Conservation (phyloP, 2,329 filamentous ascomycete genomes). For the Blumeria graminis region DNA sequence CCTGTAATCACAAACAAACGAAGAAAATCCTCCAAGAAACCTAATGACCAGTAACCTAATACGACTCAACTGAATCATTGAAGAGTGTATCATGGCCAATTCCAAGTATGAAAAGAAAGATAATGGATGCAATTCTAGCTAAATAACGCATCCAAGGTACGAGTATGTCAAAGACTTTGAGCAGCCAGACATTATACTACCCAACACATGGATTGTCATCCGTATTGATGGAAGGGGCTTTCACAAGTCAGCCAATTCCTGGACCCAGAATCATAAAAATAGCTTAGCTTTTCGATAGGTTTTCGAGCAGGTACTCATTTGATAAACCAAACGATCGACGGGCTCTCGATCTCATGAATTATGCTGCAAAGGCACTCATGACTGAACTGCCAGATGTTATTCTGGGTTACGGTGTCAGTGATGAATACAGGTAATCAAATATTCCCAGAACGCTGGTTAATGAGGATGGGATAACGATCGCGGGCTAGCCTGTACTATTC, state of each 20-base stretch:
- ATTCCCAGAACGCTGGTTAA: not conserved
- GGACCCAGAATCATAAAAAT: not conserved
- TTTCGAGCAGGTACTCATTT: constrained; percentile 65
- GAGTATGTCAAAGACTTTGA: constrained; percentile 89
- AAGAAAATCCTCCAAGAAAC: too few relatives aligned
- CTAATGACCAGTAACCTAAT: too few relatives aligned
- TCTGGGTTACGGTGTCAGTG: constrained; percentile 79
- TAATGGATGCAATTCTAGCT: too few relatives aligned
- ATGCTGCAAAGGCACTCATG: constrained; percentile 65
- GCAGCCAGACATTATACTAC: constrained; percentile 53
- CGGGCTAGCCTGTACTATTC: not conserved
- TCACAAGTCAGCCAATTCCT: constrained; percentile 41
- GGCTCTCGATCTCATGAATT: constrained; percentile 85
- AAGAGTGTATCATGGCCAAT: too few relatives aligned
- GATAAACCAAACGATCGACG: constrained; percentile 78
- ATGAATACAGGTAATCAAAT: constrained; percentile 51
- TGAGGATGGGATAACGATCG: not conserved
- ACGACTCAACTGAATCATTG: too few relatives aligned
- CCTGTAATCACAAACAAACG: too few relatives aligned
- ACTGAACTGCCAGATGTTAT: constrained; percentile 63
- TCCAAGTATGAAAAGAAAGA: too few relatives aligned
- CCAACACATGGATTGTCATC: constrained; percentile 88
- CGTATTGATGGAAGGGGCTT: constrained; percentile 87
- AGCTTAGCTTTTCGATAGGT: constrained; percentile 22
- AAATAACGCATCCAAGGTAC: constrained; percentile 30